These are phyloP conservation scores for Fusarium siculi DNA, from an alignment of 2,329 filamentous ascomycete genomes.

Conservation along the genomic window DNA sequence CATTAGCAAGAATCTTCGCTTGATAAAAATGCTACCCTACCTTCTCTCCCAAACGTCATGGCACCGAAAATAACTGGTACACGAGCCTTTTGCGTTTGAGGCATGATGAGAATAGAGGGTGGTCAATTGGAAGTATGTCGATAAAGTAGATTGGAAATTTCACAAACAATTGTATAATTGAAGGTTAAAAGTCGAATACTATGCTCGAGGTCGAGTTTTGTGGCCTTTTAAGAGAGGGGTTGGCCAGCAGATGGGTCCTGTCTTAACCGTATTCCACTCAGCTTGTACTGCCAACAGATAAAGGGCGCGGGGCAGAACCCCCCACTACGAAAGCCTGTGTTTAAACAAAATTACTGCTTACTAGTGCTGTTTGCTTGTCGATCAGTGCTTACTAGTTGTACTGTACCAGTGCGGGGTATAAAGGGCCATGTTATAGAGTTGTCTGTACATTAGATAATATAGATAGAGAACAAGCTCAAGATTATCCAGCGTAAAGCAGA, in stretches of 20 bases:
- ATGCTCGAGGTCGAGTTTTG: background rate
- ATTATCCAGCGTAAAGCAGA: background rate
- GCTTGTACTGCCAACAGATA: background rate
- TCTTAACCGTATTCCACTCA: background rate
- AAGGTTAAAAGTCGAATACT: background rate
- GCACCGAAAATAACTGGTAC: constrained; percentile 1
- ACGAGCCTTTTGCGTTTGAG: background rate
- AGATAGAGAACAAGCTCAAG: background rate
- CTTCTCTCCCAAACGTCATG: constrained; percentile 3
- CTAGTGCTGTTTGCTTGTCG: background rate
- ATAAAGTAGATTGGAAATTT: background rate
- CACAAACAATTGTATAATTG: background rate
- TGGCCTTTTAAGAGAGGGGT: background rate
- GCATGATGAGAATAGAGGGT: background rate
- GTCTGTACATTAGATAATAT: no score
- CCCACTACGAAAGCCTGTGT: background rate
- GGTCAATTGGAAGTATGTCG: background rate
- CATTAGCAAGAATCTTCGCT: background rate
- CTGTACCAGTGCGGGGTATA: background rate
- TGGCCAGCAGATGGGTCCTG: background rate
- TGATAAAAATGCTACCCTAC: background rate
- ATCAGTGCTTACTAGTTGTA: background rate
- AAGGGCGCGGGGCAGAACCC: background rate
- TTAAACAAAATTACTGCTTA: background rate
- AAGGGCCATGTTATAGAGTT: background rate